Conservation (phyloP, 768 basidiomycete genomes). For the Agaricus blazei region DNA sequence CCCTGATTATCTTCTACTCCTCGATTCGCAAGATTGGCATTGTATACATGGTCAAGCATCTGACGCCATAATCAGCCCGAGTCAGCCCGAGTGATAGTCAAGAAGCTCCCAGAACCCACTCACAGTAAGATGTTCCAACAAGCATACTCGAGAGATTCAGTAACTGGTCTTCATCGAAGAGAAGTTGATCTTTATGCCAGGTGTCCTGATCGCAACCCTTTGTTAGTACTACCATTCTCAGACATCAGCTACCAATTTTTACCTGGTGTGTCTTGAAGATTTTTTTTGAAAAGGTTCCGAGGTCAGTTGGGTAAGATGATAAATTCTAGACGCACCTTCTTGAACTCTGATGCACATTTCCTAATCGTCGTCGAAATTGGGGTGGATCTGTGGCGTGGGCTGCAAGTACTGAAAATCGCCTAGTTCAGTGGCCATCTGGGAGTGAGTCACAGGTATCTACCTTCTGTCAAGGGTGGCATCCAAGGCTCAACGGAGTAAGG, state of each 20-base stretch:
- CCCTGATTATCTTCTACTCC: slow-evolving; percentile 1
- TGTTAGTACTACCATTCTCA: neutral
- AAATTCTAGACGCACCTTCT: slow-evolving; percentile 51
- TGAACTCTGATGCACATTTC: slow-evolving; percentile 80
- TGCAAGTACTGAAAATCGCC: slow-evolving; percentile 51
- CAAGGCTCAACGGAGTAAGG: slow-evolving; percentile 94
- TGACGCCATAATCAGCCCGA: slow-evolving; percentile 8
- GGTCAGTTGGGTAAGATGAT: neutral
- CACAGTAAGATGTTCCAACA: slow-evolving; percentile 86
- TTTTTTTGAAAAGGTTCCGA: slow-evolving; percentile 8
- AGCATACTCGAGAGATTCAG: slow-evolving; percentile 85
- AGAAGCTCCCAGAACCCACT: slow-evolving; percentile 21
- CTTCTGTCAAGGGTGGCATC: slow-evolving; percentile 80
- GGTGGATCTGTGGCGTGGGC: slow-evolving; percentile 80
- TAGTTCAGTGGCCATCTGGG: neutral
- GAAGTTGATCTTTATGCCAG: slow-evolving; percentile 85
- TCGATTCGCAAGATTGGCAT: neutral
- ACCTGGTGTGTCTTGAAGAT: slow-evolving; percentile 56
- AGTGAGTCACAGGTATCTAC: slow-evolving; percentile 30
- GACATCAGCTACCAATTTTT: slow-evolving; percentile 18
- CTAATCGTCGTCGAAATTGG: slow-evolving; percentile 90
- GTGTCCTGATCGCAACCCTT: slow-evolving; percentile 53
- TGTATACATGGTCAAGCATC: slow-evolving; percentile 9
- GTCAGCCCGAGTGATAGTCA: neutral
- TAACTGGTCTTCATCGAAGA: slow-evolving; percentile 87